Base-by-base conservation (phyloP, 2,329 filamentous ascomycete species). In the Periconia macrospinosa region DNA sequence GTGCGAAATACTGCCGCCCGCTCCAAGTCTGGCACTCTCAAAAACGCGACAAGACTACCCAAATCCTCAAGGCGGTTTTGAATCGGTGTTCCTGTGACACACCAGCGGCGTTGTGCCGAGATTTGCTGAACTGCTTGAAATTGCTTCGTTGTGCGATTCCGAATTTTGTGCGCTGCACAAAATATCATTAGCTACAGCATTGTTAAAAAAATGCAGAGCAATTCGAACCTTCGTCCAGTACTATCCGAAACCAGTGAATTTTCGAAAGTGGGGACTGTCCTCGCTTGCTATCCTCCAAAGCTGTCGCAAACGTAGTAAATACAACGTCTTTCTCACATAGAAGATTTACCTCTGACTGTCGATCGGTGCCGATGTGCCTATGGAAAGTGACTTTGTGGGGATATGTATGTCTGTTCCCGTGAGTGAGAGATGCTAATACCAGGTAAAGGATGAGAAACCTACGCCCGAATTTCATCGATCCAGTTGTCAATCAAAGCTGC, bases 51-150 rank as follows among this genome's bases (percentile, higher is more conserved):
- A 0, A 84, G 68, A 0, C 80, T 72, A 0, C 78, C 81, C 2
- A 84, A 72, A 45, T 84, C 82, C 5, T 78, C 76, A 0, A 84
- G 70, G 1, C 67, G 69, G 56, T 84, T 84, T 51, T 84, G 81
- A 30, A 84, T 78, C 0, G 81, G 81, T 0, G 68, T 70, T 2
- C 68, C 64, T 2, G 67, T 71, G 2, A 69, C 46, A 51, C 65
- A 69, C 68, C 82, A 84, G 7, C 82, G 72, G 0, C 73, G 76
- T 1, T 71, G 67, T 0, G 81, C 76, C 1, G 59, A 47, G 0
- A 85, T 67, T 0, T 73, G 66, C 17, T 65, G 57, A 5, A 78
- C 78, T 1, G 78, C 41, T 11, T 45, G 11, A 15, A 40, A 45
- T n/a, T 45, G 27, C 7, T 50, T 37, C n/a, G 48, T 45, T 11